Evolutionary conservation across 345 rosid genomes (phyloP), one percentile per base, ranked within the genome.

Genomic region (Pistacia integerrima): DNA sequence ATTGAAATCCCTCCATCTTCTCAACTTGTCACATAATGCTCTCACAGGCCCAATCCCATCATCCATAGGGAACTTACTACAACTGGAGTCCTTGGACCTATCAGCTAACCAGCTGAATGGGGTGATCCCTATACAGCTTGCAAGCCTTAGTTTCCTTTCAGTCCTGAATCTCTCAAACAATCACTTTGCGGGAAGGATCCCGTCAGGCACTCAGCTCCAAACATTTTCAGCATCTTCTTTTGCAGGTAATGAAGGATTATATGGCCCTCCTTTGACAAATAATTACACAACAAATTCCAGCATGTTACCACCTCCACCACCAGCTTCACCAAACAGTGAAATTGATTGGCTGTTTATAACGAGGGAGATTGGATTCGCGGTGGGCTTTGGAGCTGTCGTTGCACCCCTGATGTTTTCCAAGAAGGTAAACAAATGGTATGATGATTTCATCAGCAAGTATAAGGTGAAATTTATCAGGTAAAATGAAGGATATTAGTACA

Each of bases 311-410:
- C 5, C 70, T 28, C 13, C 33, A 0, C 1, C 1, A 48, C 9
- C 30, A 8, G 16, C 14, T 9, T 7, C 51, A 20, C 12, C 54
- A 49, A 11, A 41, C 1, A 30, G 58, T 7, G 74, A 46, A 52
- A 67, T 83, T 20, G 82, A 85, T 74, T 85, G 88, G 88, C 78
- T 52, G 62, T 64, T 81, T 20, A 81, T 90, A 51, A 14, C 76
- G 41, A 79, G 77, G 1, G 89, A 1, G 33, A 51, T 88, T 22
- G 90, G 91, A 1, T 84, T 85, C 11, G 91, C 90, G 0, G 59
- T 73, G 0, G 93, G 90, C 2, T 86, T 89, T 62, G 91, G 82
- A 2, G 20, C 49, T 7, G 75, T 74, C 3, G 41, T 38, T 38
- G 41, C 41, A 5, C 41, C 41, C 41, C 41, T 38, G 41, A 38